Evolutionary conservation across 805 yeast species (phyloP), one percentile per base, ranked within the genome.

Genomic region (Pichia sporocuriosa): DNA sequence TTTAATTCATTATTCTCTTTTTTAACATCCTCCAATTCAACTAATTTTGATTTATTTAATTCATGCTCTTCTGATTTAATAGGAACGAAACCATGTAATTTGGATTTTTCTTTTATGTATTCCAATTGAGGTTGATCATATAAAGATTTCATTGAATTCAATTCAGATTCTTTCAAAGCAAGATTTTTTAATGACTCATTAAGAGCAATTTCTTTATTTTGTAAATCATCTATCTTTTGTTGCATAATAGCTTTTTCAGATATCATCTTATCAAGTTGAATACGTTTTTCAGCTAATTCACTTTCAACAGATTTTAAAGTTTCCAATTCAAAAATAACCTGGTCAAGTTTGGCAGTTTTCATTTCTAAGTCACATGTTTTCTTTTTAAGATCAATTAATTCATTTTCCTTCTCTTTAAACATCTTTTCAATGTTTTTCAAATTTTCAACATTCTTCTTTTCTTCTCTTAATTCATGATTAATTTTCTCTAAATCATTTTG

Each of bases 91-190:
- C 52, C 58, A 11, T 39, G 37, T 9, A 15, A 31, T n/a, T 25
- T 19, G 2, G 60, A 55, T 35, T 49, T 52, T 8, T 35, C 37
- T 26, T 39, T 36, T 4, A 57, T 20, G 30, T 57, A 59, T 0
- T 56, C 61, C 9, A 52, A 23, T 3, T 57, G 36, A 13, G 56
- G 56, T 25, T 45, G 11, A 6, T 46, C 46, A 21, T 40, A 6
- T 3, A 28, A 20, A 3, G 33, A 15, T 28, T 43, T 34, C 15
- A 44, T n/a, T 10, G 27, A 10, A 4, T 21, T 9, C 12, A 48
- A 25, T n/a, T 46, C 45, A 15, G 27, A 9, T 7, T 42, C 31
- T 8, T 39, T 42, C 1, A 15, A 7, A 16, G 37, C 35, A 19
- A 43, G 16, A 3, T 40, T 29, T 8, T 37, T 26, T 20, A 35